Base-by-base conservation (phyloP, 2,329 filamentous ascomycete species). In the Rhynchosporium secalis region DNA sequence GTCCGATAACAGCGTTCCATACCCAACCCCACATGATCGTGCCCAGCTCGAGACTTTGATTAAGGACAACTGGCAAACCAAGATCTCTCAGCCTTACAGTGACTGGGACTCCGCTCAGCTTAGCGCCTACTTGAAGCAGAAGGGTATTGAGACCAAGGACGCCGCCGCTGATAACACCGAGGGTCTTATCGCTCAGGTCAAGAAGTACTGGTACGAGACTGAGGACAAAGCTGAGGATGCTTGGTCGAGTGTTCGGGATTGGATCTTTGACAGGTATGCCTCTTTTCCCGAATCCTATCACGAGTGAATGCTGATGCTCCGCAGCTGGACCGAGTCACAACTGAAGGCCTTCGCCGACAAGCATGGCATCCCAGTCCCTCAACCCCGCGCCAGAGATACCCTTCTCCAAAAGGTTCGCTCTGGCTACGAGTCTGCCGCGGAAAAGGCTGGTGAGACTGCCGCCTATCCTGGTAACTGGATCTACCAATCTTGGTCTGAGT, bases 381-480 rank as follows among this genome's bases (percentile, higher is more conserved):
- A 96, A 72, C 94, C 94, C 62, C 90, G 90, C 72, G 89, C 89
- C 72, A 90, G 92, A 72, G 94, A 98, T 75, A 87, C 85, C 31
- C 79, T 97, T 51, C 82, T 98, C 68, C 83, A 89, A 70, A 86
- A 91, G 71, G 85, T 87, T 64, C 91, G 94, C 66, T 82, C 89
- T 67, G 93, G 86, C 77, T 98, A 96, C 74, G 90, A 96, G 70
- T 78, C 84, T 1, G 78, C 87, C 62, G 92, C 94, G 15, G 87
- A 91, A 76, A 87, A 86, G 76, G 75, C 76, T 10, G 91, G 91
- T 64, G 89, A 97, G 77, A 89, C 91, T 13, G 79, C 85, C 58
- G 79, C 86, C n/a, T 98, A 98, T 73, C 95, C 95, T 40, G 95
- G 95, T 45, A 86, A 97, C 78, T 98, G 95, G 95, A 80, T 98